Base-by-base conservation (phyloP, 2,329 filamentous ascomycete genomes). In the Venturia asperata region DNA sequence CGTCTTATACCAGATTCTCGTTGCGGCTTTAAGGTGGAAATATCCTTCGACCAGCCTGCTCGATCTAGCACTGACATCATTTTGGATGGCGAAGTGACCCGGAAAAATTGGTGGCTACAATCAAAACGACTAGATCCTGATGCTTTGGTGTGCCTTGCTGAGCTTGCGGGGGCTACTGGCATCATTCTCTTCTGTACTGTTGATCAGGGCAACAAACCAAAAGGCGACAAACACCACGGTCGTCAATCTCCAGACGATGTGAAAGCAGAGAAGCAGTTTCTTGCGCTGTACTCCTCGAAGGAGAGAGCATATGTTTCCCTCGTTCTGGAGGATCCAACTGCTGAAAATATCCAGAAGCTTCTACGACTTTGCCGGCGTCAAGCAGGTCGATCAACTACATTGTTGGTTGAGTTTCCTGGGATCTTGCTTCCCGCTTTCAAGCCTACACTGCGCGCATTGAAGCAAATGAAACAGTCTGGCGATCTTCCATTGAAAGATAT, bases 331-430 rank as follows among this genome's bases (percentile, higher is more conserved):
- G 39, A 63, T 61, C 19, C 61, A 52, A 45, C 49, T 17, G 62
- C 67, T 45, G 67, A 69, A 24, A 60, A 64, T 47, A 66, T 47
- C 37, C 65, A 65, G 61, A 65, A 68, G 41, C 69, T 52, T 37
- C 45, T 42, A 61, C 49, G 65, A 47, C 61, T 65, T 15, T 60
- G 34, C 56, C 64, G 65, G 60, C 3, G n/a, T 1, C 52, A 56
- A 37, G 24, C 52, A 13, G 52, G 24, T 5, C 64, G 63, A 27
- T 6, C 45, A 37, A 64, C 19, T 13, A 21, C 21, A 21, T 41
- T 24, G 3, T 75, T 88, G 0, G 77, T 88, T 0, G 86, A 88
- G 67, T 87, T 88, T 65, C 86, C 85, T 0, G 83, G 82, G 0
- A 75, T 88, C 4, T 72, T 88, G 1, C 74, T 87, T 2, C 79